Conservation (phyloP, 1,284 basidiomycete genomes). For the Ganoderma boninense region DNA sequence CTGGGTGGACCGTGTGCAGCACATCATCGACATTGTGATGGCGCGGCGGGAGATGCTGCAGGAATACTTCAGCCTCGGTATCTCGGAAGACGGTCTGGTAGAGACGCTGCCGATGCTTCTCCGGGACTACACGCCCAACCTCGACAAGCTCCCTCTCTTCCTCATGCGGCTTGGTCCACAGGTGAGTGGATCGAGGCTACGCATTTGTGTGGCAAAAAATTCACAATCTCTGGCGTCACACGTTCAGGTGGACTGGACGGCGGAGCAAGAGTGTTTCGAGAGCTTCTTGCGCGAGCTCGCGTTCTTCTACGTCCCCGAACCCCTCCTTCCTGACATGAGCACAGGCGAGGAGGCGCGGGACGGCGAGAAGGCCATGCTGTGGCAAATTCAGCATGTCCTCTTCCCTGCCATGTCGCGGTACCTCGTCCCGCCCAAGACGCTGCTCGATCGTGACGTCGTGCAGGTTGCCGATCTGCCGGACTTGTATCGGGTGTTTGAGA, state of each 20-base stretch:
- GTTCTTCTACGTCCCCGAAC: conserved; percentile 85
- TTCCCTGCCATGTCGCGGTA: conserved; percentile 87
- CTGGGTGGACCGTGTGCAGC: conserved; percentile 46
- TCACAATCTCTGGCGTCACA: conserved; percentile 23
- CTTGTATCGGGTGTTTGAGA: conserved; percentile 90
- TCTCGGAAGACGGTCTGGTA: conserved; percentile 72
- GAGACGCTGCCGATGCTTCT: conserved; percentile 85
- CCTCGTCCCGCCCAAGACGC: conserved; percentile 70
- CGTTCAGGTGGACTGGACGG: conserved; percentile 84
- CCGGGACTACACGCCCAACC: conserved; percentile 85
- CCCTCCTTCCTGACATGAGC: conserved; percentile 39
- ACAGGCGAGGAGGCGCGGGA: conserved; percentile 54
- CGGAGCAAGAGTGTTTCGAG: conserved; percentile 88
- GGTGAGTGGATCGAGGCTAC: conserved; percentile 50
- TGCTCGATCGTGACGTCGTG: conserved; percentile 80
- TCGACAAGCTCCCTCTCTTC: conserved; percentile 87
- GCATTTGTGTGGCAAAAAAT: background rate
- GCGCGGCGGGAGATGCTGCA: conserved; percentile 84
- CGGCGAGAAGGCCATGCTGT: conserved; percentile 71
- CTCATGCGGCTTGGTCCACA: conserved; percentile 88
- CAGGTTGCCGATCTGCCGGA: conserved; percentile 90
- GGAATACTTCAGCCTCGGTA: conserved; percentile 90
- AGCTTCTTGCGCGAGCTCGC: conserved; percentile 90
- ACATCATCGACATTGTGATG: conserved; percentile 65
- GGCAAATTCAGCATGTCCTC: conserved; percentile 89